Evolutionary conservation across 176 grass and related monocot genomes (phyloP).

Genomic region (Paspalum notatum): DNA sequence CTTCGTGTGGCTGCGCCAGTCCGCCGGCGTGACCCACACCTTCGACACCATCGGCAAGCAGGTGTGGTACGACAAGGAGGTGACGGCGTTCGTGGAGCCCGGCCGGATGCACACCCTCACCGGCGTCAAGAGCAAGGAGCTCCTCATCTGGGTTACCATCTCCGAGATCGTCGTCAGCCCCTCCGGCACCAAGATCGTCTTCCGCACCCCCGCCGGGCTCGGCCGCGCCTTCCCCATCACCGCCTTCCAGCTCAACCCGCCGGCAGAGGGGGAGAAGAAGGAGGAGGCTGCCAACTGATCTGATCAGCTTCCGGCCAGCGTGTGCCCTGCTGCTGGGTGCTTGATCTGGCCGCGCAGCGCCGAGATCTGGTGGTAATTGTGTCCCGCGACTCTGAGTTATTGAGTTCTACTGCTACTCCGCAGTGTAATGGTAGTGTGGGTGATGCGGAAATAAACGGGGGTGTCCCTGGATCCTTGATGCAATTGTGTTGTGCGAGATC

Average conservation of each 20-base stretch:
- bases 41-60: conserved; percentile 71
- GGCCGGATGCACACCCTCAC: conserved; percentile 51
- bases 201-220: conserved; percentile 64
- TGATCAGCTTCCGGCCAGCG: not conserved
- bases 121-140: conserved; percentile 70
- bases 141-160: conserved; percentile 72
- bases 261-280: not conserved
- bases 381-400: not conserved
- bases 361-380: conserved; percentile 1
- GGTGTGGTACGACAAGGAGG: conserved; percentile 64
- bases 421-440: not conserved
- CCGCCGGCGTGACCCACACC: conserved; percentile 48
- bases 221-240: conserved; percentile 51
- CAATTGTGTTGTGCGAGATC: not conserved
- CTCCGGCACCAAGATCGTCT: conserved; percentile 51
- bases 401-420: not conserved
- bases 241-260: conserved; percentile 57
- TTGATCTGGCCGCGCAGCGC: conserved; percentile 14
- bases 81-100: conserved; percentile 60
- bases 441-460: conserved; percentile 10
- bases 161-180: conserved; percentile 65
- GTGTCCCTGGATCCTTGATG: not conserved
- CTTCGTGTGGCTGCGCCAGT: conserved; percentile 70
- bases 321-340: not conserved
- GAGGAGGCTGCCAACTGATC: conserved; percentile 40